These are phyloP conservation scores for Boletus vermiculosoides DNA, from an alignment of 768 basidiomycete species.

Conservation along the genomic window DNA sequence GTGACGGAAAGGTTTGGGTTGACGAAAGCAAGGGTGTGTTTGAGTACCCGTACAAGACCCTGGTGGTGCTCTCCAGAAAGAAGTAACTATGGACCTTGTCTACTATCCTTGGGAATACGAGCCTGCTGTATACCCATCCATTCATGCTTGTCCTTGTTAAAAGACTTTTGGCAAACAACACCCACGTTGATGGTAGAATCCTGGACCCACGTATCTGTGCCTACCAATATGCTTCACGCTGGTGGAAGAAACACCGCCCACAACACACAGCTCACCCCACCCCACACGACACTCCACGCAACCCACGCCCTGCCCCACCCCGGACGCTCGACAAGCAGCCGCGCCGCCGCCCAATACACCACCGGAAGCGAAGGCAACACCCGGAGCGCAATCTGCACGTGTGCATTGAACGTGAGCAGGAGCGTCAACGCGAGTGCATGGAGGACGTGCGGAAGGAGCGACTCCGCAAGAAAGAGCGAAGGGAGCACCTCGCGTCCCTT, in stretches of 20 bases:
- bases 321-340: constrained; percentile 52
- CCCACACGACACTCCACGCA: constrained; percentile 79
- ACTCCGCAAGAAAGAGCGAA: constrained; percentile 38
- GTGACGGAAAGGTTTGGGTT: constrained; percentile 71
- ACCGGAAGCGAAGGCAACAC: constrained; percentile 74
- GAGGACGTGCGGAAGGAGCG: constrained; percentile 69
- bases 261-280: constrained; percentile 60
- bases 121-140: neutral
- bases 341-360: constrained; percentile 83
- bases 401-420: constrained; percentile 73
- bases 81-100: constrained; percentile 27
- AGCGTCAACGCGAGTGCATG: constrained; percentile 64
- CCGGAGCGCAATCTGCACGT: constrained; percentile 86
- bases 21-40: constrained; percentile 72
- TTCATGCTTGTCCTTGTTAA: neutral
- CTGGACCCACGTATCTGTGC: neutral
- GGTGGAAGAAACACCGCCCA: constrained; percentile 91
- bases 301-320: constrained; percentile 62
- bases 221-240: constrained; percentile 51
- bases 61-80: constrained; percentile 51
- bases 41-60: constrained; percentile 76
- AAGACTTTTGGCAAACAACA: neutral
- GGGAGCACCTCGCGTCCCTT: neutral
- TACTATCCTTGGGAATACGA: neutral
- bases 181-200: too few species aligned